Percentiles rank a stretch among this genome's conserved stretches.
Evolutionary conservation across 2,329 filamentous ascomycete species (phyloP).

Genomic region (Canariomyces notabilis): DNA sequence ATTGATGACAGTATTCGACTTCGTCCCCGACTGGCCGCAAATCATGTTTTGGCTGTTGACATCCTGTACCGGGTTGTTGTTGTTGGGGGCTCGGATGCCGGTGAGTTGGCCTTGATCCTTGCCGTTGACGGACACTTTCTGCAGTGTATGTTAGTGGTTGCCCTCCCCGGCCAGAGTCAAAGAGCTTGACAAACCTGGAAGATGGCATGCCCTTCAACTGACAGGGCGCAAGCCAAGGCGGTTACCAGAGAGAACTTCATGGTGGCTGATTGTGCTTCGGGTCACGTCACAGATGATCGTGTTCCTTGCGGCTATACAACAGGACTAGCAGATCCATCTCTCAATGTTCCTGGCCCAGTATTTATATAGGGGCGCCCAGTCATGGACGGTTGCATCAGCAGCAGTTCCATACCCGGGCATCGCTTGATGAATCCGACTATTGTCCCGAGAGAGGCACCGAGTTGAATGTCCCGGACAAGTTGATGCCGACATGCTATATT

Average conservation of each 20-base stretch:
- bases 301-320: conserved; percentile 9
- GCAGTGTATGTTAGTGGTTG: neutral
- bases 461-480: conserved; percentile 19
- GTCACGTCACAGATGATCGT: neutral
- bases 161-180: neutral
- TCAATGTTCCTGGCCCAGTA: conserved; percentile 1
- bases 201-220: conserved; percentile 38
- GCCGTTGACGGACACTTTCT: conserved; percentile 45
- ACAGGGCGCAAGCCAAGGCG: conserved; percentile 31
- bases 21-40: conserved; percentile 43
- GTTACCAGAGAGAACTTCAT: conserved; percentile 37
- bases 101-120: conserved; percentile 39
- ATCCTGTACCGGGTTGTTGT: conserved; percentile 50
- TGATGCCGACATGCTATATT: conserved; percentile 23
- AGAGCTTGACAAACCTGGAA: conserved; percentile 34
- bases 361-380: conserved; percentile 11
- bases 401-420: conserved; percentile 1
- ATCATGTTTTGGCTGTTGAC: conserved; percentile 45
- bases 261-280: conserved; percentile 14
- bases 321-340: neutral
- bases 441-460: conserved; percentile 24
- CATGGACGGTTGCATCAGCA: neutral
- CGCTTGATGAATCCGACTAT: conserved; percentile 11
- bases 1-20: conserved; percentile 40
- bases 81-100: conserved; percentile 43